Base-by-base conservation (phyloP, 2,329 filamentous ascomycete genomes). In the Hypoxylon sp. region DNA sequence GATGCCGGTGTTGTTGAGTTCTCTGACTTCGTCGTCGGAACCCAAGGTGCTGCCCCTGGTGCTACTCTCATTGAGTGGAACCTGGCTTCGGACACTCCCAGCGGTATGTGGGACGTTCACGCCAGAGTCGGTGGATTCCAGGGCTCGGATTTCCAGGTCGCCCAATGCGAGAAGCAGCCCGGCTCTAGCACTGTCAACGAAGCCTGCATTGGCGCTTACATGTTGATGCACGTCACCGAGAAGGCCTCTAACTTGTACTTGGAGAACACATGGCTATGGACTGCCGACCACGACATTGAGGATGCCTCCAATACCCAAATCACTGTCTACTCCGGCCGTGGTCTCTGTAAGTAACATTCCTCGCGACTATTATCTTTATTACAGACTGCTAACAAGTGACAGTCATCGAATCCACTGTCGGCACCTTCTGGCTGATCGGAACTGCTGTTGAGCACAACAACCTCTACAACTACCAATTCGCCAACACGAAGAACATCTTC, bases 21-120 rank as follows among this genome's bases (percentile, higher is more conserved):
- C 75, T 84, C 81, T 3, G 89, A 92, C 66, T 82, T 89, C 63
- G 80, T 92, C 37, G 76, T 92, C 9, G 84, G 83, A 45, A 90
- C 87, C 0, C 78, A 82, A 48, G 89, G 88, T 1, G 72, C 84
- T 17, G 78, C 84, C 5, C 77, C 83, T 1, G 89, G 89, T 3
- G 89, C 88, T 1, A 76, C 87, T 5, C 73, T 91, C 5, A 82
- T 91, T 50, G 79, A 92, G 65, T 91, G 86, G 77, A 92, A 92
- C 66, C 74, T 91, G 11, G 78, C 76, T 38, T 76, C 76, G 11
- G 64, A 63, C 8, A 65, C 63, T 25, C 77, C 78, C 2, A 74
- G 74, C 3, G 84, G 81, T 9, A 78, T 87, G 68, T 92, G 88
- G 89, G 89, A 92, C 61, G 82, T 87, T 8, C 89, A 92, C 71